phyloP scores from a whole-genome alignment of 2,329 filamentous ascomycete genomes.

The Neofusicoccum sp. region DNA sequence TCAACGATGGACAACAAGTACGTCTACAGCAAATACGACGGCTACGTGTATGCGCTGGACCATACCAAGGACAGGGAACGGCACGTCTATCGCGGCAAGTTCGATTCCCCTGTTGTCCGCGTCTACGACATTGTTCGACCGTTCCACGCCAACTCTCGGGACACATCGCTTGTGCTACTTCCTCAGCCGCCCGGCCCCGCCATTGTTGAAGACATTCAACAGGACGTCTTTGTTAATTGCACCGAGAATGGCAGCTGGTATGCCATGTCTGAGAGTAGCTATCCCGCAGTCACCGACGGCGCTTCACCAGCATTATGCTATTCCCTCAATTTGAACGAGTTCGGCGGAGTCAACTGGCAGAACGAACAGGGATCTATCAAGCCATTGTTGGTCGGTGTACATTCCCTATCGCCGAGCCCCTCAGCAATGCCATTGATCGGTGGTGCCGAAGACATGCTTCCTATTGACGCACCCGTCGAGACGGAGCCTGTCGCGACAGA shows the following conservation, averaged over 20 bases:
- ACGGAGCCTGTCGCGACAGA: slow-evolving; percentile 10
- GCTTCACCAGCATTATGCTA: slow-evolving; percentile 59
- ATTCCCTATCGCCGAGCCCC: slow-evolving; percentile 27
- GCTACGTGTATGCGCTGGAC: slow-evolving; percentile 77
- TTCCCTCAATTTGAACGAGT: slow-evolving; percentile 33
- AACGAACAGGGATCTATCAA: slow-evolving; percentile 31
- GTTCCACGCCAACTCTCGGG: slow-evolving; percentile 61
- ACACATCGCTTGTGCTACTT: slow-evolving; percentile 77
- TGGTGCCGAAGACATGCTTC: slow-evolving; percentile 9
- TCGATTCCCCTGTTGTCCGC: slow-evolving; percentile 75
- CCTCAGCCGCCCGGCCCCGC: slow-evolving; percentile 75
- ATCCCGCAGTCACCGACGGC: slow-evolving; percentile 78
- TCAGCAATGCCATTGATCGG: slow-evolving; percentile 7
- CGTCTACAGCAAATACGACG: slow-evolving; percentile 83
- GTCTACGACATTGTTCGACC: slow-evolving; percentile 87
- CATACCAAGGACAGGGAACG: slow-evolving; percentile 51
- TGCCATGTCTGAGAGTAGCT: slow-evolving; percentile 81
- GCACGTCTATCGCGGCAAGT: slow-evolving; percentile 52
- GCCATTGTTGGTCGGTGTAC: slow-evolving; percentile 40
- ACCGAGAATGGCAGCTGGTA: slow-evolving; percentile 90
- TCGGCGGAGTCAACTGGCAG: slow-evolving; percentile 28
- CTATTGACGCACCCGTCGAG: slow-evolving; percentile 26
- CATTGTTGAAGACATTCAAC: slow-evolving; percentile 38
- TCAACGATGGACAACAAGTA: slow-evolving; percentile 82
- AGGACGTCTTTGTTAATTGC: slow-evolving; percentile 74